Percentiles rank a stretch among this genome's conserved stretches.
These are phyloP conservation scores for Cladosporium sp. DNA, from an alignment of 2,329 filamentous ascomycete genomes.

Conservation along the genomic window DNA sequence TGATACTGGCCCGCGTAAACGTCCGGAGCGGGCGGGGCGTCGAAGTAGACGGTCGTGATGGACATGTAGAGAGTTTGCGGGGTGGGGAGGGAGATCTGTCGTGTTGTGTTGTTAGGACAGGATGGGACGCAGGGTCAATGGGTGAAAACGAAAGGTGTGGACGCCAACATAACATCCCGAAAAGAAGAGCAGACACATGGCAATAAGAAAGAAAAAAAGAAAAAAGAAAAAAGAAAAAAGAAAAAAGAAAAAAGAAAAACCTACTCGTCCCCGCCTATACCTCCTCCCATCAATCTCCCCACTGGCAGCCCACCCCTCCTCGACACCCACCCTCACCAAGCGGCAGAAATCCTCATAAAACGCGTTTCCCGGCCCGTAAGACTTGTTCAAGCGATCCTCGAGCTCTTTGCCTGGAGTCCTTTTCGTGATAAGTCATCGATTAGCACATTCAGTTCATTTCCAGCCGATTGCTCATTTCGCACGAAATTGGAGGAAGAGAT, in stretches of 20 bases:
- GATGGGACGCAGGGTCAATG: no score
- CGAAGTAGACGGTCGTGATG: conserved; percentile 57
- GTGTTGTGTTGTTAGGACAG: no score
- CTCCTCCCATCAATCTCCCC: conserved; percentile 37
- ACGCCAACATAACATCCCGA: no score
- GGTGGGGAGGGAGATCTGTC: conserved; percentile 44
- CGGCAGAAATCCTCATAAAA: conserved; percentile 34
- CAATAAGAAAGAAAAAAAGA: no score
- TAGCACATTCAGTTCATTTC: no score
- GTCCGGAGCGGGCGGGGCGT: conserved; percentile 43
- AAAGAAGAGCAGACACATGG: no score
- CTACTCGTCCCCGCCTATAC: conserved; percentile 44
- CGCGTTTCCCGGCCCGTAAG: conserved; percentile 33
- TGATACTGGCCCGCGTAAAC: conserved; percentile 49
- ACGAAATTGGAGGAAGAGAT: no score
- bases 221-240: no score
- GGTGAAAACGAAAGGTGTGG: no score
- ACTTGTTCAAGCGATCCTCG: conserved; percentile 30
- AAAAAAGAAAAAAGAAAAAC: no score
- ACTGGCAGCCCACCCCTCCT: conserved; percentile 36
- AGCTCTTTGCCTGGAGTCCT: conserved; percentile 35
- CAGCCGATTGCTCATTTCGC: no score
- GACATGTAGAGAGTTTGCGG: conserved; percentile 48
- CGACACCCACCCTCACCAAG: conserved; percentile 30
- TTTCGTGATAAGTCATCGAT: no score